Percentiles rank a stretch among this genome's conserved stretches.
phyloP scores from a whole-genome alignment of 208 protist species.

The Angomonas deanei region DNA sequence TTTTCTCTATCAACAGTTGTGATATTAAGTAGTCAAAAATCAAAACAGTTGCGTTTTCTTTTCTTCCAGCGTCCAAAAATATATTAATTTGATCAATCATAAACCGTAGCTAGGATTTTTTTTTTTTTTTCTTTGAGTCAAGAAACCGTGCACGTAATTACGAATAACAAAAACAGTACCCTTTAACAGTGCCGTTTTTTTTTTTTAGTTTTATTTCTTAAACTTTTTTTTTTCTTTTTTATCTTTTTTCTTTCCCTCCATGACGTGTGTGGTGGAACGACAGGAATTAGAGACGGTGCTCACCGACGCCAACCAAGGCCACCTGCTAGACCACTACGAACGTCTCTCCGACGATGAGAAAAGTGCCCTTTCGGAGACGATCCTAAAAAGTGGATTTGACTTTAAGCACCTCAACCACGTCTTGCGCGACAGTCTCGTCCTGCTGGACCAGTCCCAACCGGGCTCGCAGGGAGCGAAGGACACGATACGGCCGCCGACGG shows the following conservation, averaged over 20 bases:
- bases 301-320: constrained; percentile 31
- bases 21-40: too few relatives aligned
- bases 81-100: not conserved
- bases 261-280: not conserved
- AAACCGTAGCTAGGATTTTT: not conserved
- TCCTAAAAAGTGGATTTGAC: constrained; percentile 17
- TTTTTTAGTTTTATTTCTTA: too few relatives aligned
- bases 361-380: constrained; percentile 15
- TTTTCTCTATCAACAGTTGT: too few relatives aligned
- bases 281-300: constrained; percentile 19
- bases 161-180: not conserved
- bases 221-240: too few relatives aligned
- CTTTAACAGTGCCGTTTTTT: too few relatives aligned
- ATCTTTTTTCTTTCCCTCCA: not conserved
- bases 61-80: not conserved
- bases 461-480: not conserved
- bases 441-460: constrained; percentile 2
- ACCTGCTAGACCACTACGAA: constrained; percentile 36
- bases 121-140: not conserved
- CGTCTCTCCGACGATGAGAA: constrained; percentile 17
- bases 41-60: not conserved
- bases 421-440: constrained; percentile 21
- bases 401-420: constrained; percentile 46
- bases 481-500: constrained; percentile 25
- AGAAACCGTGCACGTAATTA: not conserved